Evolutionary conservation across 441 rosid species (phyloP), one percentile per base, ranked within the genome.

Genomic region (Populus hybrid): DNA sequence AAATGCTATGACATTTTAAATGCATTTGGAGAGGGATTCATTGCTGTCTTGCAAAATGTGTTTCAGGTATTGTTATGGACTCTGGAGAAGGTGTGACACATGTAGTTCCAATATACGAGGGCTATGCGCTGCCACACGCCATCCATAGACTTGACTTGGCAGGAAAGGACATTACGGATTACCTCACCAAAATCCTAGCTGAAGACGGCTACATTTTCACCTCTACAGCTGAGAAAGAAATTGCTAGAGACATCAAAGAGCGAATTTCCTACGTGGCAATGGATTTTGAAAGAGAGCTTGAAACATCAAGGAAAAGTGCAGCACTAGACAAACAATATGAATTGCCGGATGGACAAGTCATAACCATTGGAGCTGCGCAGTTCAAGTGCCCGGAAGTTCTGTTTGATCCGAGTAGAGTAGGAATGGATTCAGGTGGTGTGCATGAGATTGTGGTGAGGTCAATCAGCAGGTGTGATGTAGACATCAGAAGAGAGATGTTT

Each of bases 11-110:
- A 45, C 20, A 45, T 45, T 45, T 45, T 45, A 45, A 59, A 4
- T 18, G 23, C 26, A 45, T 64, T 18, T 33, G 16, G 31, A 9
- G n/a, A 14, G n/a, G 56, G 6, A 45, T 45, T 45, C 56, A 45
- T 45, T 45, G 6, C 6, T 45, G 56, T 64, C 0, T 9, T 14
- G 12, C 1, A 73, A 21, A 23, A 74, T 38, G 24, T 12, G n/a
- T 4, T 7, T 18, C 78, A 77, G 83, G 80, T 10, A 29, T 53
- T 56, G 82, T 78, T 11, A 10, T 82, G 73, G 80, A 82, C 36
- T 73, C 82, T 36, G 76, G 80, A 56, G 82, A 78, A 72, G 75
- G 78, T 33, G 79, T 80, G 50, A 77, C 74, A 2, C 72, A 80
- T 33, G 71, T 56, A 23, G 82, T 76, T 45, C 80, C 75, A 6